Conservation (phyloP, 345 rosid genomes). For the Boechera retrofracta region DNA sequence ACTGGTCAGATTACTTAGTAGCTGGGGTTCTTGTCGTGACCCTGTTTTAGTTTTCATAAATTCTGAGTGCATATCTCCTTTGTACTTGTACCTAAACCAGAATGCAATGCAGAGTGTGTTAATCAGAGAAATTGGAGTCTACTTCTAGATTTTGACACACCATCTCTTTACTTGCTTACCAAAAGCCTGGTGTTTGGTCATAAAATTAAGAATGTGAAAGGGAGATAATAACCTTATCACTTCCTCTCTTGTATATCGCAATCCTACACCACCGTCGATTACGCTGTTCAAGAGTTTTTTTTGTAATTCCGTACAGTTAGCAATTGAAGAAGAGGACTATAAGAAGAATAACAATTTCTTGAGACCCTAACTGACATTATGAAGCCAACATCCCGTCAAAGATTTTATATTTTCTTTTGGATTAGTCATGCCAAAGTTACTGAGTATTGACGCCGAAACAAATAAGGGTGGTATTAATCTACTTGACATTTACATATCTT, state of each 20-base stretch:
- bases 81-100: conserved; percentile 48
- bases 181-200: conserved; percentile 22
- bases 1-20: conserved; percentile 42
- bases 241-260: conserved; percentile 22
- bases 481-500: conserved; percentile 43
- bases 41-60: conserved; percentile 17
- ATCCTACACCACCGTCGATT: conserved; percentile 3
- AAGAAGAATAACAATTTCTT: conserved; percentile 32
- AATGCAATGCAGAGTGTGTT: conserved; percentile 43
- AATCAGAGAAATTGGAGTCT: conserved; percentile 28
- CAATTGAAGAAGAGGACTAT: conserved; percentile 23
- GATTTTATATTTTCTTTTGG: conserved; percentile 15
- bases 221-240: conserved; percentile 15
- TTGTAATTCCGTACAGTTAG: conserved; percentile 8
- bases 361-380: conserved; percentile 27
- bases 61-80: conserved; percentile 30
- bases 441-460: conserved; percentile 7
- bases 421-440: conserved; percentile 23
- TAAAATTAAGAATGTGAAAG: conserved; percentile 33
- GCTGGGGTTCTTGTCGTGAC: conserved; percentile 34
- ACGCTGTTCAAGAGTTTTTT: neutral
- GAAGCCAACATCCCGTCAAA: conserved; percentile 23
- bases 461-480: conserved; percentile 31
- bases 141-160: conserved; percentile 24
- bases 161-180: conserved; percentile 5